Conservation (phyloP, 495 filamentous ascomycete species). For the Tuber microsphaerosporum region DNA sequence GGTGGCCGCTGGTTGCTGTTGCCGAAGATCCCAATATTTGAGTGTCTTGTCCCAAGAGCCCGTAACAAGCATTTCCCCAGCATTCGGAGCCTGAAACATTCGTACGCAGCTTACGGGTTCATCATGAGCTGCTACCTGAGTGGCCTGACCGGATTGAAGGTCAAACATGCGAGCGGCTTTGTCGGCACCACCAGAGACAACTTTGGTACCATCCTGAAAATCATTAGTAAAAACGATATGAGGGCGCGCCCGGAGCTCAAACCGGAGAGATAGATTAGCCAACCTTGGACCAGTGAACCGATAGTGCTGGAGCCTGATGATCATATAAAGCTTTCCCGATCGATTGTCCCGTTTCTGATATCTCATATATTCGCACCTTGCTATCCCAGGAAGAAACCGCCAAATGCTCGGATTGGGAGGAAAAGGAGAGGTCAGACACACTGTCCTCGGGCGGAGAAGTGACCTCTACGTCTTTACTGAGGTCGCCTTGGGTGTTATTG, state of each 20-base stretch:
- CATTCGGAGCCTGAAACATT: constrained; percentile 59
- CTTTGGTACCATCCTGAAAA: constrained; percentile 57
- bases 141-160: constrained; percentile 51
- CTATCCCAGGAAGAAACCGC: constrained; percentile 90
- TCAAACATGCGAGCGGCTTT: constrained; percentile 77
- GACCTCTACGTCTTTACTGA: constrained; percentile 78
- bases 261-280: constrained; percentile 34
- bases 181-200: constrained; percentile 77
- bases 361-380: constrained; percentile 86
- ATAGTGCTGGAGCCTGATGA: constrained; percentile 68
- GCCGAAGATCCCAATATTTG: constrained; percentile 89
- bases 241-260: constrained; percentile 34
- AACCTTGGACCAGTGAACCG: constrained; percentile 79
- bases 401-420: constrained; percentile 64
- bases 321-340: constrained; percentile 72
- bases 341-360: constrained; percentile 62
- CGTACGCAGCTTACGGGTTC: constrained; percentile 70
- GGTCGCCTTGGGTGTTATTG: constrained; percentile 77
- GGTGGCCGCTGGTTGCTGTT: constrained; percentile 55
- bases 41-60: constrained; percentile 95
- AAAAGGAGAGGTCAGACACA: constrained; percentile 76
- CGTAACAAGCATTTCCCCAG: constrained; percentile 65
- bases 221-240: constrained; percentile 24
- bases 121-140: constrained; percentile 70
- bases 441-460: constrained; percentile 73